Percentiles rank a stretch among this genome's conserved stretches.
These are phyloP conservation scores for Herpetomonas samuelpessoai DNA, from an alignment of 208 protist species.

Conservation along the genomic window DNA sequence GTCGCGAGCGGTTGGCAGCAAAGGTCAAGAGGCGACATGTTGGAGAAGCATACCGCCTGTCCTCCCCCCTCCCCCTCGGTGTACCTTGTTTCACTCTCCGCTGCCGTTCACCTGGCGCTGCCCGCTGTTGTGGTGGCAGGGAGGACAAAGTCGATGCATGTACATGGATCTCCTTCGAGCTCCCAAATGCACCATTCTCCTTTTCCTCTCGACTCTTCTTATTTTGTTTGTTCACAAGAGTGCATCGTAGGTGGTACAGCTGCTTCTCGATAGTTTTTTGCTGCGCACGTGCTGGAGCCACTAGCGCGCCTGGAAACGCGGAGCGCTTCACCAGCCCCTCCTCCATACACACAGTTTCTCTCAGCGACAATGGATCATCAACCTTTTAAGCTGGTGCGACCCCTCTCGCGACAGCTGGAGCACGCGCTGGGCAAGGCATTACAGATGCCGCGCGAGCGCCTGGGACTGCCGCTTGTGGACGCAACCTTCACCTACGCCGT, in stretches of 20 bases:
- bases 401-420: slow-evolving; percentile 43
- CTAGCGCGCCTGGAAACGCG: too few species aligned
- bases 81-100: too few species aligned
- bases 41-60: too few species aligned
- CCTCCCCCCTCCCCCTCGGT: too few species aligned
- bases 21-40: too few species aligned
- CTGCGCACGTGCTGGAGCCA: background rate
- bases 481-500: slow-evolving; percentile 34
- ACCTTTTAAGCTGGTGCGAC: slow-evolving; percentile 43
- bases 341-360: too few species aligned
- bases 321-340: too few species aligned
- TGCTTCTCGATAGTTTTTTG: background rate
- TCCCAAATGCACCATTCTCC: background rate
- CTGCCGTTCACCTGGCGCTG: too few species aligned
- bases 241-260: background rate
- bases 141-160: too few species aligned
- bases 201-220: slow-evolving; percentile 5
- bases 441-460: slow-evolving; percentile 5
- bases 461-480: slow-evolving; percentile 28
- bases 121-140: too few species aligned
- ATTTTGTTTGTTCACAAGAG: background rate
- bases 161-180: too few species aligned
- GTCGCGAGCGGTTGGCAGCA: too few species aligned
- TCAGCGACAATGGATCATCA: slow-evolving; percentile 44
- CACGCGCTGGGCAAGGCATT: slow-evolving; percentile 23